Base-by-base conservation (phyloP, 345 rosid genomes). In the Rhizophora apiculata region DNA sequence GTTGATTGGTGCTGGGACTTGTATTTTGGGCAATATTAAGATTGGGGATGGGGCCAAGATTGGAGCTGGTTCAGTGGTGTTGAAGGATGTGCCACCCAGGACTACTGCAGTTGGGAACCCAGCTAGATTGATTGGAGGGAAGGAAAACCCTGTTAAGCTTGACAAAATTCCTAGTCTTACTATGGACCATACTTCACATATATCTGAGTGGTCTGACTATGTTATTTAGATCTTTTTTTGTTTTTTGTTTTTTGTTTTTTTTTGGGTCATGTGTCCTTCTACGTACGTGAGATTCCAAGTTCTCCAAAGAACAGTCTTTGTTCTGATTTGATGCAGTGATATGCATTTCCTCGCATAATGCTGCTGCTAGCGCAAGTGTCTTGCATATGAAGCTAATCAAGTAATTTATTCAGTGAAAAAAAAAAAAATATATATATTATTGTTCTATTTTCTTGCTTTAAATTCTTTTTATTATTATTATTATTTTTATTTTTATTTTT, bases 51-150 rank as follows among this genome's bases (percentile, higher is more conserved):
- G 98, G 32, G 98, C 95, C 5, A 94, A 89, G 80, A 88, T 94
- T 51, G 98, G 98, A 15, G 95, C 98, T 19, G 86, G 96, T 0
- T 94, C 98, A 1, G 96, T 90, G 56, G 97, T 94, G 60, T 58
- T 94, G 69, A 91, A 86, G 79, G 97, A 94, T 0, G 85, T 89
- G 39, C 97, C 96, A 4, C 80, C 91, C 0, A 75, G 86, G 71
- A 94, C 98, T 1, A 94, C 97, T 3, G 96, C 93, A 1, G 97
- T 89, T 7, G 98, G 97, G 32, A 94, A 91, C 70, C 98, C 98
- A 6, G 97, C 97, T 52, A 87, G 88, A 68, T 70, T 94, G 85
- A 48, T 94, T 20, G 97, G 98, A 59, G 98, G 97, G n/a, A 94
- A 88, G 73, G 86, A 83, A 36, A 89, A 94, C 71, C 98, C 96